Percentiles rank a stretch among this genome's conserved stretches.
These are phyloP conservation scores for Fragilariopsis cylindrus DNA, from an alignment of 108 stramenopile genomes.

Conservation along the genomic window DNA sequence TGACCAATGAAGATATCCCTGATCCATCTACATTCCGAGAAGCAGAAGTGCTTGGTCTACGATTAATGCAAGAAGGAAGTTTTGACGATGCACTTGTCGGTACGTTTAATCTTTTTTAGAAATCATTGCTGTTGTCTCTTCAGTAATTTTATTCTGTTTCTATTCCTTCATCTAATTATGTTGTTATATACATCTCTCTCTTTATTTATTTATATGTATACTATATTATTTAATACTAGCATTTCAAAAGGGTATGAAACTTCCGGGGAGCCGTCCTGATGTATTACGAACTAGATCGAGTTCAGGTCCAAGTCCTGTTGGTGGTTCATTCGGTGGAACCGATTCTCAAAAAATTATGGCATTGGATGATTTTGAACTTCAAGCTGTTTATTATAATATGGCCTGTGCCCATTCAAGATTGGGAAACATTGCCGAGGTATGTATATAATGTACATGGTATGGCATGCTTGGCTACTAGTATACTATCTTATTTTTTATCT, in stretches of 20 bases:
- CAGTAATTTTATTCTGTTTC: not conserved
- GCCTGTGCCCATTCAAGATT: constrained; percentile 76
- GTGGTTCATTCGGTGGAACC: constrained; percentile 68
- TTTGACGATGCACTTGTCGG: constrained; percentile 70
- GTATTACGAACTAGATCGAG: constrained; percentile 61
- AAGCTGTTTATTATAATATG: constrained; percentile 85
- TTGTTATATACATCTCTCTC: constrained; percentile 8
- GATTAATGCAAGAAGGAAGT: constrained; percentile 80
- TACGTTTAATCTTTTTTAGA: constrained; percentile 29
- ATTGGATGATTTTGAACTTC: constrained; percentile 82
- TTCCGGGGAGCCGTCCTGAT: constrained; percentile 72
- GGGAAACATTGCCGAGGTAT: constrained; percentile 55
- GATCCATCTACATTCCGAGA: constrained; percentile 73
- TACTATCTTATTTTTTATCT: not conserved
- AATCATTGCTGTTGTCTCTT: not conserved
- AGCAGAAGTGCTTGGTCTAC: constrained; percentile 73
- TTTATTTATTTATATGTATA: not conserved
- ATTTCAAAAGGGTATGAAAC: constrained; percentile 73
- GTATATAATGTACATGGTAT: constrained; percentile 1
- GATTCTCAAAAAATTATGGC: constrained; percentile 44
- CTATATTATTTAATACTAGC: constrained; percentile 24
- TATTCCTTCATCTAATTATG: constrained; percentile 1
- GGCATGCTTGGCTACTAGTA: not conserved
- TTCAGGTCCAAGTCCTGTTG: constrained; percentile 80
- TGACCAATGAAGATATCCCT: constrained; percentile 24